Conservation (phyloP, 345 rosid species). For the Salix exigua region DNA sequence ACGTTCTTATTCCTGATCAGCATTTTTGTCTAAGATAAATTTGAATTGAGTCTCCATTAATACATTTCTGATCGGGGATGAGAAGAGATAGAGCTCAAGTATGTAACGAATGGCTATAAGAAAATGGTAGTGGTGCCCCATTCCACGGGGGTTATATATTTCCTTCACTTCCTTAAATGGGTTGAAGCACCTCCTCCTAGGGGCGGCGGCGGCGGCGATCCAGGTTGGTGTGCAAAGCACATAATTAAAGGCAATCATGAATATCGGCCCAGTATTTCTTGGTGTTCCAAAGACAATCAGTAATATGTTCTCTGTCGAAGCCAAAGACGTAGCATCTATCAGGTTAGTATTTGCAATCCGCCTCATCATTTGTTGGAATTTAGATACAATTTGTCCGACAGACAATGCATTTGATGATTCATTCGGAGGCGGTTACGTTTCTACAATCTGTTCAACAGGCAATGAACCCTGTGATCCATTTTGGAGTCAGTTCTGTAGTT, state of each 20-base stretch:
- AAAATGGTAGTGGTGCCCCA: constrained; percentile 84
- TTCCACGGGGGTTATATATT: constrained; percentile 71
- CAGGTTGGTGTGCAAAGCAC: constrained; percentile 65
- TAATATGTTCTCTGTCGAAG: constrained; percentile 54
- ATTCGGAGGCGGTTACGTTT: too few species aligned
- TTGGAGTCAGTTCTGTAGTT: background rate
- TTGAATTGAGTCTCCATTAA: constrained; percentile 21
- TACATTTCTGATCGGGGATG: constrained; percentile 16
- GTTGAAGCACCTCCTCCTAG: constrained; percentile 57
- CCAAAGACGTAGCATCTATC: constrained; percentile 47
- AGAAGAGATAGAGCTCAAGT: constrained; percentile 70
- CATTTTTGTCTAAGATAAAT: background rate
- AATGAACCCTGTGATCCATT: too few species aligned
- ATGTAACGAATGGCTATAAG: constrained; percentile 48
- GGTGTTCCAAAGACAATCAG: constrained; percentile 66
- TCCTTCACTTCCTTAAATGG: constrained; percentile 85
- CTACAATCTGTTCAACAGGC: too few species aligned
- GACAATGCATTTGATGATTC: too few species aligned
- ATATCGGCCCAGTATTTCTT: constrained; percentile 62
- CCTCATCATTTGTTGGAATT: background rate
- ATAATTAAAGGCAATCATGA: constrained; percentile 52
- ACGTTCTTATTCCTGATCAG: background rate
- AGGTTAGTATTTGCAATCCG: constrained; percentile 37
- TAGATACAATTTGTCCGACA: background rate
- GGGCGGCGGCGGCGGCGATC: constrained; percentile 62